phyloP scores from a whole-genome alignment of 768 basidiomycete genomes.

The Galerina sulciceps region DNA sequence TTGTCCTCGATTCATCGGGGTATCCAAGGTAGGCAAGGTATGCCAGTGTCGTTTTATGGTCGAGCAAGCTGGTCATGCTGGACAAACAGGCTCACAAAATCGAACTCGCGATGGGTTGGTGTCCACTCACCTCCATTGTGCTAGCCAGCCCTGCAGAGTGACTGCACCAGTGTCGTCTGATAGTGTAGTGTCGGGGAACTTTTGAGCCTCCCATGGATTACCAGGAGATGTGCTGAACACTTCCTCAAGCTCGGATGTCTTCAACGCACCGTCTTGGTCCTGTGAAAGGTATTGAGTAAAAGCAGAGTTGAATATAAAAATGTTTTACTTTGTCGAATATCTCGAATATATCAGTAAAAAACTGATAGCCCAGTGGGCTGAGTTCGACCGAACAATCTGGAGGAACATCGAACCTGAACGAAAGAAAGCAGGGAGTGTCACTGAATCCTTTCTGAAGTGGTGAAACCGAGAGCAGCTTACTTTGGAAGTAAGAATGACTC shows the following conservation, averaged over 20 bases:
- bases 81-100: slow-evolving; percentile 1
- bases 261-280: slow-evolving; percentile 96
- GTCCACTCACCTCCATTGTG: slow-evolving; percentile 88
- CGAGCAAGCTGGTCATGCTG: slow-evolving; percentile 97
- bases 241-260: slow-evolving; percentile 79
- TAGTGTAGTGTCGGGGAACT: slow-evolving; percentile 89
- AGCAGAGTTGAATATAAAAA: neutral
- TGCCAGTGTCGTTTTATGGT: slow-evolving; percentile 87
- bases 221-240: slow-evolving; percentile 95
- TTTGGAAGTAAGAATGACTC: slow-evolving; percentile 89
- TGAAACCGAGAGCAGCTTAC: slow-evolving; percentile 43
- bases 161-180: slow-evolving; percentile 88
- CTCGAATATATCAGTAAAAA: slow-evolving; percentile 96
- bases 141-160: slow-evolving; percentile 97
- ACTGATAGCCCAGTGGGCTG: slow-evolving; percentile 92
- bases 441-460: neutral
- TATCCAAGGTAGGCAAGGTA: slow-evolving; percentile 97
- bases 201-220: slow-evolving; percentile 93
- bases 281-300: slow-evolving; percentile 29
- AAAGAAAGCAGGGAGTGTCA: neutral
- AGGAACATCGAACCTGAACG: slow-evolving; percentile 85
- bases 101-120: neutral
- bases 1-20: slow-evolving; percentile 76
- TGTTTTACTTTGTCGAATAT: slow-evolving; percentile 83
- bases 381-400: slow-evolving; percentile 95